These are phyloP conservation scores for Smittium mucronatum DNA, from an alignment of 371 early-diverging fungal species.

Conservation along the genomic window DNA sequence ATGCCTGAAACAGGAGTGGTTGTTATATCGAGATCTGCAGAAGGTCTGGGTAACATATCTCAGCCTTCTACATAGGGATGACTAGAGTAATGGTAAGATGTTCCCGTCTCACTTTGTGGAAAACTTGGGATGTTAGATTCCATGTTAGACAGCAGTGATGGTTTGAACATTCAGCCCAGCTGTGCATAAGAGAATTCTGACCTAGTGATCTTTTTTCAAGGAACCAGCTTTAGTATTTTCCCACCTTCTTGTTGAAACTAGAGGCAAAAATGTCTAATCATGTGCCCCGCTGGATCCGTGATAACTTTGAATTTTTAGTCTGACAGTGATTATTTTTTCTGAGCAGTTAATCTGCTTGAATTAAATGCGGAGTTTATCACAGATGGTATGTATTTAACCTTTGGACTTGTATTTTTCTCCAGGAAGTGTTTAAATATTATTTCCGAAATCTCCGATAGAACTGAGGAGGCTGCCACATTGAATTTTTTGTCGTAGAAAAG, in stretches of 20 bases:
- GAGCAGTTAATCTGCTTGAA: conserved; percentile 2
- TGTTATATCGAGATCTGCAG: neutral
- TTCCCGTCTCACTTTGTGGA: neutral
- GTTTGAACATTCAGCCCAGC: neutral
- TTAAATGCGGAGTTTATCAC: neutral
- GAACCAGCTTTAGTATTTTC: neutral
- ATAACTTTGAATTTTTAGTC: neutral
- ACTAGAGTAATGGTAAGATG: neutral
- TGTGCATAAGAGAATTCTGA: neutral
- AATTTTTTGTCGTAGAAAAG: neutral
- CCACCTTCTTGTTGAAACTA: neutral
- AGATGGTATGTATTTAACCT: neutral
- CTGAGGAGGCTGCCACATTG: neutral
- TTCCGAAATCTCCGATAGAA: neutral
- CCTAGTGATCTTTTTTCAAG: neutral
- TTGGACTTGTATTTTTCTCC: neutral
- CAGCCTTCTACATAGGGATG: neutral
- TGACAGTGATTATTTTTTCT: neutral
- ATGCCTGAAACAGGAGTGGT: neutral
- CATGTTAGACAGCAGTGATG: neutral
- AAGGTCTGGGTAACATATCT: conserved; percentile 1
- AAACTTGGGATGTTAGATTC: neutral
- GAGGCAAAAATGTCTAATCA: neutral
- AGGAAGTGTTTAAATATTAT: neutral
- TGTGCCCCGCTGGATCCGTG: neutral